These are phyloP conservation scores for Sicyos baderoa DNA, from an alignment of 306 rosid species.

Conservation along the genomic window DNA sequence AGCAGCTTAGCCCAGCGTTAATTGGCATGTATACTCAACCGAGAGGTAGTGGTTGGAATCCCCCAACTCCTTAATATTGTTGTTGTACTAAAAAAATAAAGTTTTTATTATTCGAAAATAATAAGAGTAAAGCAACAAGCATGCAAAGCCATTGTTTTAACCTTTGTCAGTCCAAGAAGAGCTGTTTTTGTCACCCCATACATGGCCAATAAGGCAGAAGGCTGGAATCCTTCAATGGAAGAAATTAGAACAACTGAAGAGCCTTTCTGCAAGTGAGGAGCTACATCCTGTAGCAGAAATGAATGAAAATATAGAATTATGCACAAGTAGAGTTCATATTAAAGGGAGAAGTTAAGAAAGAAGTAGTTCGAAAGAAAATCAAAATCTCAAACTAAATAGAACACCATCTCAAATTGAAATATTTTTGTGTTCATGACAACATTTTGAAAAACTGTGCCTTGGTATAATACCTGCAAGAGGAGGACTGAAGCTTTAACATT, in stretches of 20 bases:
- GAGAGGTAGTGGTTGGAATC: too few relatives aligned
- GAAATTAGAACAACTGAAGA: constrained; percentile 82
- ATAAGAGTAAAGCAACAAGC: not conserved
- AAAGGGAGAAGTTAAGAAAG: not conserved
- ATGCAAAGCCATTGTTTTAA: constrained; percentile 14
- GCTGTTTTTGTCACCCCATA: constrained; percentile 98
- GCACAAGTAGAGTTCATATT: not conserved
- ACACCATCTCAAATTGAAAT: not conserved
- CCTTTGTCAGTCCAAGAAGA: constrained; percentile 89
- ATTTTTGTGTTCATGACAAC: constrained; percentile 6
- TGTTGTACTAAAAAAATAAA: too few relatives aligned
- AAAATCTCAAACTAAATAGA: not conserved
- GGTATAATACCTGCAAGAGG: constrained; percentile 58
- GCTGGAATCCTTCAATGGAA: constrained; percentile 65
- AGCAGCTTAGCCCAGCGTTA: too few relatives aligned
- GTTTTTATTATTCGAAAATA: not conserved
- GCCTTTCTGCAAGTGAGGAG: constrained; percentile 60
- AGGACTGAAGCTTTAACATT: constrained; percentile 92
- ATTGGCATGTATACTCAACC: too few relatives aligned
- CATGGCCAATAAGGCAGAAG: constrained; percentile 79
- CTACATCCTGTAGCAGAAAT: constrained; percentile 52
- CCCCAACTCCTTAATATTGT: too few relatives aligned
- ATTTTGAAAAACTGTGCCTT: not conserved
- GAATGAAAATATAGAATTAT: not conserved
- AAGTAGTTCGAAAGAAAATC: not conserved